Evolutionary conservation across 2,329 filamentous ascomycete genomes (phyloP).

Genomic region (Calycina marina): DNA sequence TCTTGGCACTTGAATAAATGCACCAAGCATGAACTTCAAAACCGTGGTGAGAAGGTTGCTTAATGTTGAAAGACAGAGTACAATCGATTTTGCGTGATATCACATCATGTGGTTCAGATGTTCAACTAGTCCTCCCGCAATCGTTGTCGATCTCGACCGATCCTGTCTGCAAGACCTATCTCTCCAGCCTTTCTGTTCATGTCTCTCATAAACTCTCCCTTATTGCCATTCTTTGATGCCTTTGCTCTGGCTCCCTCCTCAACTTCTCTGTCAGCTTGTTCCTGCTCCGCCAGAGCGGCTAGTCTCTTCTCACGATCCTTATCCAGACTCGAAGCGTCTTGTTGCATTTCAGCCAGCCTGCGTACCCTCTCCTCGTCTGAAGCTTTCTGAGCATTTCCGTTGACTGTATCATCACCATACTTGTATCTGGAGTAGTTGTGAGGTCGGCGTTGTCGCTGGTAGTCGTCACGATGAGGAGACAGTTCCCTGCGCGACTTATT

Average conservation of each 20-base stretch:
- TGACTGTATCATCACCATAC: no score
- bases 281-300: constrained; percentile 48
- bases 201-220: constrained; percentile 47
- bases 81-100: no score
- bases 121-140: no score
- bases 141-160: constrained; percentile 33
- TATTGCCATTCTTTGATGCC: constrained; percentile 46
- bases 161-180: constrained; percentile 35
- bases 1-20: no score
- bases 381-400: constrained; percentile 3
- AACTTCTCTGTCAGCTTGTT: constrained; percentile 46
- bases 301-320: constrained; percentile 54
- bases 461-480: no score
- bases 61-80: no score
- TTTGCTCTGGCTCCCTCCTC: constrained; percentile 48
- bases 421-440: no score
- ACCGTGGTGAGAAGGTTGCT: no score
- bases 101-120: no score
- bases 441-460: no score
- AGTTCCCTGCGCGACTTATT: no score
- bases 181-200: constrained; percentile 44
- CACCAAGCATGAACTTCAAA: no score
- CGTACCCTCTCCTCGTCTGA: constrained; percentile 38
- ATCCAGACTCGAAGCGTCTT: constrained; percentile 55
- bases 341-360: constrained; percentile 61